Evolutionary conservation across 177 flowering plant species (phyloP), one percentile per base, ranked within the genome.

Genomic region (Vitis hybrid): DNA sequence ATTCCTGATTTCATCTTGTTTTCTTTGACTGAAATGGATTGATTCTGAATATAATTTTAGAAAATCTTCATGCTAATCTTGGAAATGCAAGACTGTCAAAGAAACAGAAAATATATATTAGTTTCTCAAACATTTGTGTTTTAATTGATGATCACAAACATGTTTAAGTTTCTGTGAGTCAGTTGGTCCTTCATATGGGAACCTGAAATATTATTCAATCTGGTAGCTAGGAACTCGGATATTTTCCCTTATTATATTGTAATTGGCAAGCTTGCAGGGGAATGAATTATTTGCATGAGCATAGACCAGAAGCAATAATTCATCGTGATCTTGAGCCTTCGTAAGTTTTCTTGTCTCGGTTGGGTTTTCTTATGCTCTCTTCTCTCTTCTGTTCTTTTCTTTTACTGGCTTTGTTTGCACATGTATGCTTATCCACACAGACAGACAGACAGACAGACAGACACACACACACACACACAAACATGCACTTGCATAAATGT

Each of bases 281-380:
- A 72, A 82, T 96, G 97, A 93, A 76, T 69, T 96, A 94, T 75
- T 77, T 96, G 84, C 99, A 96, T 83, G 98, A 96, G 82, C 75
- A 85, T 75, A 96, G 85, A 78, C 95, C 97, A 12, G 92, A 79
- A 69, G 83, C 95, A 52, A 87, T 96, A 52, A 91, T 96, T 76
- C 99, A 96, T 64, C 84, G 97, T 70, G 98, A 96, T 82, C 97
- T 96, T 23, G 98, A 94, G 82, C 99, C 99, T 85, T 86, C 99
- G 99, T 96, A 84, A 87, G 97, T 86, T 70, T 64, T 74, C 66
- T 58, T 68, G 3, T 52, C 45, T 40, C 8, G 0, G 45, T 40
- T 40, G 45, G 45, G 45, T 40, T 40, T 40, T 40, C 45, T 5
- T 40, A 5, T 40, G 45, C 45, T 49, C 23, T 26, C 30, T 26